Base-by-base conservation (phyloP, 2,329 filamentous ascomycete genomes). In the Fonsecaea multimorphosa region DNA sequence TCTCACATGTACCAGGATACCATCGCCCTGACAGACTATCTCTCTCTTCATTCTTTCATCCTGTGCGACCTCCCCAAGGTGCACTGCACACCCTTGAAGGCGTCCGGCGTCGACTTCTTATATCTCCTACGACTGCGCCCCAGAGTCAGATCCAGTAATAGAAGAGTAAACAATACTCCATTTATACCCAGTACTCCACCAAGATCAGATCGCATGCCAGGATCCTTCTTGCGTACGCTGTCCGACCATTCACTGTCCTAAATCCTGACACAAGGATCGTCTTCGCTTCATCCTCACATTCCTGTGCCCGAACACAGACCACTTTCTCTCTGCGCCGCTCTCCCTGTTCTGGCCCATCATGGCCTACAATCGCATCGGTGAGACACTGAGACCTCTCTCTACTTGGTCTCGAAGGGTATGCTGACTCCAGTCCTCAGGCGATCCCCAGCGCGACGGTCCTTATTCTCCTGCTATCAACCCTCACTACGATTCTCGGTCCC, bases 341-440 rank as follows among this genome's bases (percentile, higher is more conserved):
- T 49, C 36, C 29, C 32, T 19, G 24, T 44, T 34, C 53, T 60
- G 54, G 60, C 61, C 66, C 53, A 57, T 44, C 61, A 91, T 91
- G 88, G 86, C 87, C 76, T 92, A 92, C 82, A 90, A 91, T 82
- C 87, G 88, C 73, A 79, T 91, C 83, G 87, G 89, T 87, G 84
- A 81, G 87, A 86, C 83, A 87, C 89, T 87, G 84, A 81, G 87
- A 86, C 64, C 62, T 32, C 29, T 51, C 54, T 27, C 36, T 36
- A 46, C 6, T 56, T 51, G n/a, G 44, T 24, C 3, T 34, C 53
- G 5, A 49, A 27, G 68, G 58, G 65, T 59, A 68, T 46, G 49
- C 64, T 69, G 59, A 71, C 59, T 19, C 12, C 51, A 46, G 36
- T 52, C 44, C 32, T 12, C 58, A 68, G 69, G 68, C 36, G 63